Base-by-base conservation (phyloP, 2,329 filamentous ascomycete species). In the Paracoccidioides brasiliensis region DNA sequence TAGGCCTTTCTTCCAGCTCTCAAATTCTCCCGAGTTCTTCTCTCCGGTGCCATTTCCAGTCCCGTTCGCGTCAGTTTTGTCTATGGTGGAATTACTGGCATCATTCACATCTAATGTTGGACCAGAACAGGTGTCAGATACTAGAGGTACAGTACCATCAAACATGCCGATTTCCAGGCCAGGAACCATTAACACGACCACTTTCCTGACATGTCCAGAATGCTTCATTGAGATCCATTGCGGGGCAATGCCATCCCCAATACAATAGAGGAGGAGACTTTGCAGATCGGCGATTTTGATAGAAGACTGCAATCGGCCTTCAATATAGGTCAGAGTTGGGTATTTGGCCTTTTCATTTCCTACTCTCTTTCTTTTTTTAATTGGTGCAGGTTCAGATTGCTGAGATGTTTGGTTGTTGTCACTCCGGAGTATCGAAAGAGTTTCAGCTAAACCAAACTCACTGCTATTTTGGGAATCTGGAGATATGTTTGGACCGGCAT, bases 111-210 rank as follows among this genome's bases (percentile, higher is more conserved):
- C 55, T 5, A n/a, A 49, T 3, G 72, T 14, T 3, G 44, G 12
- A 7, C 8, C 44, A 33, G n/a, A 66, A 45, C 76, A 74, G 37
- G 46, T 41, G 28, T n/a, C 30, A 43, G 22, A n/a, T 33, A 53
- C 33, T 30, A 60, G 40, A 4, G 57, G 49, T 10, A 80, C 71
- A 3, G 70, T 73, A 40, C 80, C 78, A 68, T 86, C 81, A 72
- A 97, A 95, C 86, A 97, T 93, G 59, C 83, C 86, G 64, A 88
- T 81, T 67, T 97, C 91, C 30, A 98, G 73, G 0, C 93, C 93
- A 9, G 93, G 93, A 9, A 96, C 83, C 86, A 96, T 91, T 61
- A 98, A 74, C 43, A 88, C 81, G 35, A 97, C 90, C 35, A 94
- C 85, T 72, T 93, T 94, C 56, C 73, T 72, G 43, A 84, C 76